A percentile compares a stretch with the other conserved stretches of the same genome.
phyloP scores from a whole-genome alignment of 805 yeast genomes.

The Yarrowia deformans region DNA sequence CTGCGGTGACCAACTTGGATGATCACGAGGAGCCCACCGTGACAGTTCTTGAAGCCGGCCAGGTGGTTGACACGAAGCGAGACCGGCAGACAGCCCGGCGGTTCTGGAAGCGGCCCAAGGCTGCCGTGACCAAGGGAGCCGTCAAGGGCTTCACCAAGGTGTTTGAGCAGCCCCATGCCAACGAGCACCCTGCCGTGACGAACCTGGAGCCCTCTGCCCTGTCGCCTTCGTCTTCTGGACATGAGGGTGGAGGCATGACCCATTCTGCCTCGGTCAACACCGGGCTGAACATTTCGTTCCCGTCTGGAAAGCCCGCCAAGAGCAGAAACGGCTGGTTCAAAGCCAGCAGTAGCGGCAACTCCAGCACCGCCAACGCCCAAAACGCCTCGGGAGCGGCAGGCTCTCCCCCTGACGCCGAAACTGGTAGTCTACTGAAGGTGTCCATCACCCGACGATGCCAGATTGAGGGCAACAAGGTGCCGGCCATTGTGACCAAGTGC shows the following conservation, averaged over 20 bases:
- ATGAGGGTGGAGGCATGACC: not conserved
- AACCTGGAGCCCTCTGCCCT: constrained; percentile 32
- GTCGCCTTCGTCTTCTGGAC: constrained; percentile 22
- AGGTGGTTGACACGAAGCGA: constrained; percentile 44
- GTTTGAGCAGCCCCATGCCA: constrained; percentile 46
- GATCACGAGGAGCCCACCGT: constrained; percentile 46
- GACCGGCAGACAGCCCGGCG: constrained; percentile 44
- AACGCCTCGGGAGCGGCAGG: constrained; percentile 41
- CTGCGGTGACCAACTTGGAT: constrained; percentile 40
- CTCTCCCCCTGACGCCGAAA: constrained; percentile 36
- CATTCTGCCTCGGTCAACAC: constrained; percentile 34
- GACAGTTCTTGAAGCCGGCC: constrained; percentile 46
- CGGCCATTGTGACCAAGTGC: constrained; percentile 75
- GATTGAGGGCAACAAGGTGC: constrained; percentile 68
- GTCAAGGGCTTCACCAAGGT: constrained; percentile 50
- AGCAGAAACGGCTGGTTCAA: constrained; percentile 44
- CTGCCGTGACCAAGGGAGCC: constrained; percentile 50
- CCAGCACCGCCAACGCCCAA: constrained; percentile 1
- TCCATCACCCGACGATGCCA: constrained; percentile 69
- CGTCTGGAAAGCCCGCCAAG: constrained; percentile 35
- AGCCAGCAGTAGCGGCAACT: constrained; percentile 1
- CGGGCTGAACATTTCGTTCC: constrained; percentile 44
- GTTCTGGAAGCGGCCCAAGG: constrained; percentile 52
- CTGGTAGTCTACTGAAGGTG: constrained; percentile 54
- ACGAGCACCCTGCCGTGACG: constrained; percentile 36